Evolutionary conservation across 768 basidiomycete species (phyloP).

Genomic region (Boletus huronensis): DNA sequence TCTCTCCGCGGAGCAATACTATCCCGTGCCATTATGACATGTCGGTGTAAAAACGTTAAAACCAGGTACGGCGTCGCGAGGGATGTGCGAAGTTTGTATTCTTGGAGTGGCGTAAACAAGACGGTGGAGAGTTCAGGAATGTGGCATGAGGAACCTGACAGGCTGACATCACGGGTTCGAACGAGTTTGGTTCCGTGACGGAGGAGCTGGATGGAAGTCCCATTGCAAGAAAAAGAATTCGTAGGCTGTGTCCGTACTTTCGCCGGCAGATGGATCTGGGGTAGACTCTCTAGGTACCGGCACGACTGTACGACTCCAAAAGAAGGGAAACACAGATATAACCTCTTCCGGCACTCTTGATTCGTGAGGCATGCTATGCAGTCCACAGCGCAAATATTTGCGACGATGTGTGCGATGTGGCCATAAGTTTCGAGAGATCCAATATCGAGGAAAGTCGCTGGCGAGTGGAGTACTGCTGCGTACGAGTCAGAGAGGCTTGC

Average conservation of each 20-base stretch:
- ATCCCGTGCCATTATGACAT: conserved; percentile 72
- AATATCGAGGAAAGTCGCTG: conserved; percentile 82
- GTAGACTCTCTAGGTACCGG: conserved; percentile 62
- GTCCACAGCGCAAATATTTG: conserved; percentile 86
- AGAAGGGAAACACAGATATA: conserved; percentile 84
- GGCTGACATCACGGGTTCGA: conserved; percentile 33
- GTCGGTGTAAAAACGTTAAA: conserved; percentile 88
- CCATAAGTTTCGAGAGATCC: conserved; percentile 67
- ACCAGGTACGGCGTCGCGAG: conserved; percentile 92
- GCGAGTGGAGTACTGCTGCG: background rate
- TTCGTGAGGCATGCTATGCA: conserved; percentile 80
- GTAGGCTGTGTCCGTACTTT: conserved; percentile 42
- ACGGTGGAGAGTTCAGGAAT: conserved; percentile 68
- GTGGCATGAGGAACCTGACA: conserved; percentile 16
- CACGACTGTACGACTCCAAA: conserved; percentile 66
- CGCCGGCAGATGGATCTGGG: conserved; percentile 27
- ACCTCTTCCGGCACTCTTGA: conserved; percentile 76
- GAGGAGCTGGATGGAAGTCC: conserved; percentile 76
- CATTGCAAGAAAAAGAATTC: conserved; percentile 90
- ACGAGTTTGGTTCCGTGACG: conserved; percentile 41
- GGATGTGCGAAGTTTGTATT: conserved; percentile 81
- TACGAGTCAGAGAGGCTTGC: conserved; percentile 30
- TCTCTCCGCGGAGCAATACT: conserved; percentile 88
- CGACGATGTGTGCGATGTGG: conserved; percentile 62
- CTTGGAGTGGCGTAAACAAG: conserved; percentile 89